A percentile compares a stretch with the other conserved stretches of the same genome.
phyloP scores from a whole-genome alignment of 805 yeast genomes.

The Yarrowia osloensis region DNA sequence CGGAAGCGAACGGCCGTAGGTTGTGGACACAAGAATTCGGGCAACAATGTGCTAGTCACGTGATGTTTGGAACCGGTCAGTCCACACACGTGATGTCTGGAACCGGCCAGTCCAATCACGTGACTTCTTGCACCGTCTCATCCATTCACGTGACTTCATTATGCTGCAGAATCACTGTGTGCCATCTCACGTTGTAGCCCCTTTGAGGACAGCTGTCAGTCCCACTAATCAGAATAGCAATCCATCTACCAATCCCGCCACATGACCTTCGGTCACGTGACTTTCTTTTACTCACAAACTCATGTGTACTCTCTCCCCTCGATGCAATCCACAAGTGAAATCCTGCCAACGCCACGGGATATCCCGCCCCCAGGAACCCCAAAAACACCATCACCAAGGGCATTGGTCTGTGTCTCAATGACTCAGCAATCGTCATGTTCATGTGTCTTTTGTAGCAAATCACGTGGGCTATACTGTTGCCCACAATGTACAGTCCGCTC shows the following conservation, averaged over 20 bases:
- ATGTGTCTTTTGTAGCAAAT: constrained; percentile 35
- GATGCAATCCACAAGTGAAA: constrained; percentile 59
- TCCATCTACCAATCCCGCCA: no score
- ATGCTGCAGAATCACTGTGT: no score
- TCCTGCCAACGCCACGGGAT: constrained; percentile 56
- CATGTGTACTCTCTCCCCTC: constrained; percentile 70
- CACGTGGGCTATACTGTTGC: constrained; percentile 43
- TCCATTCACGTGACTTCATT: no score
- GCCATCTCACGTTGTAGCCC: no score
- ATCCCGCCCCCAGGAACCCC: constrained; percentile 53
- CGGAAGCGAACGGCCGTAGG: neutral
- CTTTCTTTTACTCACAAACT: constrained; percentile 54
- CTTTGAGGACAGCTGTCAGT: no score
- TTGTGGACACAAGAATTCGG: neutral
- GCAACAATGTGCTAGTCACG: neutral
- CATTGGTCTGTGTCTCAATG: constrained; percentile 41
- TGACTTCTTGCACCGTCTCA: neutral
- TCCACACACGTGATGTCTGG: neutral
- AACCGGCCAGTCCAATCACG: neutral
- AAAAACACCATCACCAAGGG: constrained; percentile 50
- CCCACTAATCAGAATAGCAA: no score
- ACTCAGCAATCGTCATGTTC: constrained; percentile 38
- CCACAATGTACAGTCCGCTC: constrained; percentile 40
- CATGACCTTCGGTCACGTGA: constrained; percentile 2
- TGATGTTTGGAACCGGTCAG: no score